Evolutionary conservation across 2,329 filamentous ascomycete species (phyloP).

Genomic region (Cladosporium sp.): DNA sequence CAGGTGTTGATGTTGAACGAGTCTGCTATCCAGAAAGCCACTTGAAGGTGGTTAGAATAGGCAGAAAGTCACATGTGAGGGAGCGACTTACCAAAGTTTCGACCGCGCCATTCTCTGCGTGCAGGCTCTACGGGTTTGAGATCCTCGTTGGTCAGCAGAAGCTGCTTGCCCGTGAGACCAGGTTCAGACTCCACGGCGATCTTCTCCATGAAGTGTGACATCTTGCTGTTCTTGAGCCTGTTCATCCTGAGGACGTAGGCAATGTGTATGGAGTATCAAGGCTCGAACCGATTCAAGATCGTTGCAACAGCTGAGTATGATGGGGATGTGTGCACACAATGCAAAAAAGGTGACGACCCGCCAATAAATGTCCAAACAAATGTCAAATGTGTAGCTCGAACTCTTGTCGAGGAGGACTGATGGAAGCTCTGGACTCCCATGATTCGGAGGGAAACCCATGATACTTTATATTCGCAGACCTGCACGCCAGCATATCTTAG

Average conservation of each 20-base stretch:
- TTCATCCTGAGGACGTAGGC: slow-evolving; percentile 39
- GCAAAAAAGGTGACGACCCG: not conserved
- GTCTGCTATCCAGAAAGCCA: slow-evolving; percentile 80
- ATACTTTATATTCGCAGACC: not conserved
- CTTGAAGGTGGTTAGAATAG: slow-evolving; percentile 34
- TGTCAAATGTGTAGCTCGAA: not conserved
- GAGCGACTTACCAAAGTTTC: slow-evolving; percentile 62
- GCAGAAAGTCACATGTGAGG: not conserved
- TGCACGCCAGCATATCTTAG: not conserved
- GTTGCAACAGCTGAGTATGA: not conserved
- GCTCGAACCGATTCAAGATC: not conserved
- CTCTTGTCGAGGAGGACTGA: not conserved
- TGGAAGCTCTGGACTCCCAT: not conserved
- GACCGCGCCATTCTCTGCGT: slow-evolving; percentile 78
- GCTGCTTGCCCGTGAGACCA: slow-evolving; percentile 73
- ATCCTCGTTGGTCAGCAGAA: slow-evolving; percentile 75
- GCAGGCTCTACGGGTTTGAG: slow-evolving; percentile 67
- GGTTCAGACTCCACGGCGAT: slow-evolving; percentile 73
- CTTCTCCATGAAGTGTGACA: slow-evolving; percentile 48
- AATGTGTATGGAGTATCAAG: not conserved
- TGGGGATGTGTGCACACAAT: not conserved
- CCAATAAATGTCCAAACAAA: not conserved
- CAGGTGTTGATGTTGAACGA: slow-evolving; percentile 57
- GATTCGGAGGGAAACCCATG: not conserved
- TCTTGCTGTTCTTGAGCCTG: slow-evolving; percentile 41